Percentiles rank a stretch among this genome's conserved stretches.
Conservation (phyloP, 371 early-diverging fungal genomes). For the Zancudomyces culisetae region DNA sequence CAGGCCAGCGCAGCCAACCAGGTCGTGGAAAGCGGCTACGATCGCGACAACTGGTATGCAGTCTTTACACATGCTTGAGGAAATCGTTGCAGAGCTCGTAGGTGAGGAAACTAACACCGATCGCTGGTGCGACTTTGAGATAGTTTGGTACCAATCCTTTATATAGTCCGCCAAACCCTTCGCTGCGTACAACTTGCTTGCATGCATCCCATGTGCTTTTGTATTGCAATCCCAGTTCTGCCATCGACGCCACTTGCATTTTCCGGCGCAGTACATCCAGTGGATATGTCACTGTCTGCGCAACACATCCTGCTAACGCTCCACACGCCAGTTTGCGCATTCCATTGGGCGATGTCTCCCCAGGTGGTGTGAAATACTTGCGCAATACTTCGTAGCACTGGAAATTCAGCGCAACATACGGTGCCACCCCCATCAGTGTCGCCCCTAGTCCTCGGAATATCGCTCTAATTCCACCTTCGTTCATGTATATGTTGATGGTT, state of each 20-base stretch:
- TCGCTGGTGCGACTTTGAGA: constrained; percentile 68
- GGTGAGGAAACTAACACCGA: constrained; percentile 65
- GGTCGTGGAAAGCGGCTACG: constrained; percentile 58
- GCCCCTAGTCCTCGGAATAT: constrained; percentile 68
- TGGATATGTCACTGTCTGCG: constrained; percentile 81
- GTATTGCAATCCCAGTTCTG: constrained; percentile 46
- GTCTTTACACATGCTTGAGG: constrained; percentile 6
- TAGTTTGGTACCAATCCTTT: constrained; percentile 64
- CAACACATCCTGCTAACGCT: constrained; percentile 72
- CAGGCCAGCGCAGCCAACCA: constrained; percentile 13
- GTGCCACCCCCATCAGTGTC: constrained; percentile 66
- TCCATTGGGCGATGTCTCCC: constrained; percentile 36
- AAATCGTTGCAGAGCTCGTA: constrained; percentile 38
- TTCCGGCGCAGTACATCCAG: constrained; percentile 68
- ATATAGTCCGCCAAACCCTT: constrained; percentile 57
- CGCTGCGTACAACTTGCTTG: constrained; percentile 43
- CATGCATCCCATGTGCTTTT: constrained; percentile 54
- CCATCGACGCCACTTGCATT: constrained; percentile 75
- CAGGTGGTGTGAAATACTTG: constrained; percentile 41
- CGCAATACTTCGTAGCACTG: constrained; percentile 66
- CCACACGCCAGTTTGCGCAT: constrained; percentile 58
- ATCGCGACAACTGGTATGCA: constrained; percentile 85
- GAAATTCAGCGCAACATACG: constrained; percentile 72
- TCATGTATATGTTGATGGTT: constrained; percentile 39
- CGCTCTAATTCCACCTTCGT: constrained; percentile 63